phyloP scores from a whole-genome alignment of 176 grass and related monocot genomes.

The Saccharum spontaneum region DNA sequence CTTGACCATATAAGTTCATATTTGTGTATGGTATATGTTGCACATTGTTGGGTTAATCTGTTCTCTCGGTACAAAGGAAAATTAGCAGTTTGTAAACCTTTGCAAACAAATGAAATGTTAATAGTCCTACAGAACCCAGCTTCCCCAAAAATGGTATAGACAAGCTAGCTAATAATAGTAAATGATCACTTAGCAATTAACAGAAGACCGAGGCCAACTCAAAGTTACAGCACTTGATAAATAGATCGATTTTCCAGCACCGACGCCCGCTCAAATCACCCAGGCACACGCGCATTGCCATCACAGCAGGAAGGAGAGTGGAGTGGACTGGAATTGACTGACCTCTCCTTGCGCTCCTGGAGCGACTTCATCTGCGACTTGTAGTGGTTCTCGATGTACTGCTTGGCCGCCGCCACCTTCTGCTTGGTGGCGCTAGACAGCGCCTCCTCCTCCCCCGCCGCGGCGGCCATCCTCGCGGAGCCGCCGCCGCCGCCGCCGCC shows the following conservation, averaged over 20 bases:
- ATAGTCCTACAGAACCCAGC: neutral
- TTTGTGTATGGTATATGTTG: neutral
- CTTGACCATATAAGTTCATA: neutral
- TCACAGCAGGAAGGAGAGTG: neutral
- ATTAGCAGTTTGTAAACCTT: neutral
- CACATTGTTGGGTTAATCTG: neutral
- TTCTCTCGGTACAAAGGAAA: neutral
- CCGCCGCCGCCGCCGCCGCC: neutral
- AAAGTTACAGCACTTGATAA: neutral
- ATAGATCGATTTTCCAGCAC: neutral
- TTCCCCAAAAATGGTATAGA: neutral
- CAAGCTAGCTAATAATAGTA: neutral
- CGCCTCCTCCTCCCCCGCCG: conserved; percentile 21
- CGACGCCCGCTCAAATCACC: neutral
- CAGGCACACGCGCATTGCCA: conserved; percentile 17
- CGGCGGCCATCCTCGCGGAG: neutral
- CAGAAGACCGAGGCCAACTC: neutral
- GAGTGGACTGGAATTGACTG: neutral
- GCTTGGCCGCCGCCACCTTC: conserved; percentile 67
- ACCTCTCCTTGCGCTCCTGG: conserved; percentile 80
- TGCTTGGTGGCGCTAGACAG: conserved; percentile 57
- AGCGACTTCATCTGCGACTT: conserved; percentile 65
- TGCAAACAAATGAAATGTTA: neutral
- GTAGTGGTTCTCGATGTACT: conserved; percentile 87
- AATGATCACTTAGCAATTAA: neutral